Evolutionary conservation across 192 early-diverging fungal species (phyloP), one percentile per base, ranked within the genome.

Genomic region (Dissophora ornata): DNA sequence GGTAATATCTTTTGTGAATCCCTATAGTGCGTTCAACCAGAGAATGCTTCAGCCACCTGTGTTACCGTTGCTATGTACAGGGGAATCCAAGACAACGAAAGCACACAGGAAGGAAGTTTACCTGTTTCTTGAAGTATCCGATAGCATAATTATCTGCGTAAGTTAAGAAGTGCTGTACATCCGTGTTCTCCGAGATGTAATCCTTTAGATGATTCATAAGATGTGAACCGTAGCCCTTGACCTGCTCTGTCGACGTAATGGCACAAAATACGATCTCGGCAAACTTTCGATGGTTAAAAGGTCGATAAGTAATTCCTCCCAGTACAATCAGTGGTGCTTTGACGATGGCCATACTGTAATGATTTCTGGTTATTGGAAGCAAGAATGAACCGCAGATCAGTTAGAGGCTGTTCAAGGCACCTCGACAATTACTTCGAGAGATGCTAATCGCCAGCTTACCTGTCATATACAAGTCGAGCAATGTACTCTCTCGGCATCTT

Each of bases 401-500:
- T n/a, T n/a, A n/a, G n/a, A n/a, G n/a, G n/a, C n/a, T n/a, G n/a
- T n/a, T n/a, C n/a, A n/a, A n/a, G n/a, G n/a, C n/a, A n/a, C n/a
- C n/a, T n/a, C n/a, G n/a, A n/a, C n/a, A n/a, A n/a, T n/a, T n/a
- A n/a, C n/a, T n/a, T n/a, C n/a, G n/a, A n/a, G n/a, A n/a, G n/a
- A n/a, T n/a, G n/a, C n/a, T n/a, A n/a, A n/a, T n/a, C n/a, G n/a
- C n/a, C n/a, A n/a, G n/a, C n/a, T 34, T 82, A 94, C 91, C 89
- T 65, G 61, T 98, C 97, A 71, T 96, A 98, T 0, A 98, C 97
- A 18, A 99, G 85, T 16, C 96, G 86, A 1, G 96, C 93, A 68
- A 99, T 98, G 68, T 99, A 99, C 62, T 98, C 95, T 65, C 93
- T 92, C 18, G 98, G 98, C 98, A 99, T 99, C 58, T 97, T 97